Evolutionary conservation across 2,329 filamentous ascomycete genomes (phyloP), one percentile per base, ranked within the genome.

Genomic region (Tolypocladium ophioglossoides): DNA sequence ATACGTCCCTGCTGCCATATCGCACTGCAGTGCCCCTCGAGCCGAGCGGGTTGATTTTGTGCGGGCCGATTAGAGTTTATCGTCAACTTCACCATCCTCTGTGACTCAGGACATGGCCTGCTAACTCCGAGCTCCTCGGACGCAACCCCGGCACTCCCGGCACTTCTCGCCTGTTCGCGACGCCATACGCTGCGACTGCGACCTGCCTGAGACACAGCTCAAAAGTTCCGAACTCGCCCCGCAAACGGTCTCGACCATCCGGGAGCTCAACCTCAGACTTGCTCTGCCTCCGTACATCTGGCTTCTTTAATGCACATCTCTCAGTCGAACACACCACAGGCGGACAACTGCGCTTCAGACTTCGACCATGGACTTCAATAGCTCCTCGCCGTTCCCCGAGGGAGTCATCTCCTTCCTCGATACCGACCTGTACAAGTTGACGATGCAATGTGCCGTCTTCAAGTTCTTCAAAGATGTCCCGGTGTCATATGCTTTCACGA

Each of bases 391-490:
- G 55, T 85, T 79, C 58, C 85, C 87, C 5, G 87, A 89, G 72
- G 89, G 88, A 52, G 83, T 92, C 66, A 87, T 84, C 64, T 92
- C 88, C 65, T 86, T 94, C 66, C 77, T 94, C 53, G 89, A 94
- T 66, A 92, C 87, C 18, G 83, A 86, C 62, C 67, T 99, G 57
- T 99, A 96, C 81, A 99, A 99, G 73, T 74, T 99, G 71, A 99
- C 94, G 22, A 99, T 99, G 94, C 94, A 99, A 85, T 96, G 89
- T 68, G 91, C 91, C 57, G 86, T 97, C 60, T 80, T 95, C 62
- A 95, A 95, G 71, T 95, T 91, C 75, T 97, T 95, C 70, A 86
- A 86, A 37, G 78, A 91, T 55, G 75, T 84, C 63, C 81, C 85
- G 47, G 94, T 97, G 55, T 91, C 89, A 3, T 99, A 97, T 67